Base-by-base conservation (phyloP, 768 basidiomycete genomes). In the Artomyces pyxidatus region DNA sequence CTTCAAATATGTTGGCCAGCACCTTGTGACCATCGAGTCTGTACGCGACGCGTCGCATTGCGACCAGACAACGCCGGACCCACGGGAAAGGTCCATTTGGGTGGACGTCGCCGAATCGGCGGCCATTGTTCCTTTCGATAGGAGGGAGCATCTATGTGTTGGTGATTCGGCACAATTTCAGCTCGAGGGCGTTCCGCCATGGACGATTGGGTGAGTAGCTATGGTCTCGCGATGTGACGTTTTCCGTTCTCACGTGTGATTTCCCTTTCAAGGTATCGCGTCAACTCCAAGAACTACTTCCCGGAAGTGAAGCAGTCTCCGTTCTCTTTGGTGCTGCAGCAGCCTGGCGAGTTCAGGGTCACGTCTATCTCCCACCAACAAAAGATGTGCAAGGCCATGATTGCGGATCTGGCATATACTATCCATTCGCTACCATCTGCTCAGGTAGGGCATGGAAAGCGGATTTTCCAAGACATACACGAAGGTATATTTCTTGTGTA, bases 31-130 rank as follows among this genome's bases (percentile, higher is more conserved):
- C 27, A 83, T 99, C 51, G 83, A 88, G 39, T 80, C 79, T 0
- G 73, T 98, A 10, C 68, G 71, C 11, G 96, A 99, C 66, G 76
- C 85, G 14, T 88, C 85, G 4, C 80, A 75, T 27, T 98, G 96
- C 65, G 83, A 82, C 44, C 84, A 90, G 48, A 77, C 80, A 12
- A 70, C 76, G 29, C 70, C 85, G 12, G 80, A 88, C 51, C 79
- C 80, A 2, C 63, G 77, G 29, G 67, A 67, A 27, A 74, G 77
- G 46, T 78, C 79, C 16, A 74, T 88, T 32, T 87, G 85, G 84
- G 77, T 93, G 11, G 91, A 97, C 57, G 92, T 98, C n/a, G 89
- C 92, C 3, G 96, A 99, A 66, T 90, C 90, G 1, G 96, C 96
- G 8, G 81, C 89, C 11, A 92, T 99, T 47, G 76, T 91, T 40